A percentile compares a stretch with the other conserved stretches of the same genome.
Conservation (phyloP, 179 eudicot species). For the Nepenthes alata region DNA sequence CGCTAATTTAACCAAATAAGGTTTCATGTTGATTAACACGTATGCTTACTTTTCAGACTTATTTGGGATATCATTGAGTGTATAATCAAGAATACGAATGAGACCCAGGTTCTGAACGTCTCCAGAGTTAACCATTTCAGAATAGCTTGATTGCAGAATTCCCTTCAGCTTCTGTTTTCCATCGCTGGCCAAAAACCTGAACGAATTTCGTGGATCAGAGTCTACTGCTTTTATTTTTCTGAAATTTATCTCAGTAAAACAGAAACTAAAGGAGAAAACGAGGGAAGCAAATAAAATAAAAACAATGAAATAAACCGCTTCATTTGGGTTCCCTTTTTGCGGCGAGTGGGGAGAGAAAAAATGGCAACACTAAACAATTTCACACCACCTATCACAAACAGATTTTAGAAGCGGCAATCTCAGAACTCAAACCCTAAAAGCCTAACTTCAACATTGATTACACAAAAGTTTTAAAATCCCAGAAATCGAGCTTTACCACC, state of each 20-base stretch:
- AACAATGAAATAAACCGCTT: too few species aligned
- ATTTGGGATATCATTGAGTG: constrained; percentile 66
- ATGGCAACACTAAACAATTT: neutral
- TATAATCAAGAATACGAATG: constrained; percentile 54
- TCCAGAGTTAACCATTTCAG: constrained; percentile 60
- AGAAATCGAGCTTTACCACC: neutral
- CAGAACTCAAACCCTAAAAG: neutral
- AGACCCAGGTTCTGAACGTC: constrained; percentile 78
- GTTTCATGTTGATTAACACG: too few species aligned
- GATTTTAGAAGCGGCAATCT: neutral
- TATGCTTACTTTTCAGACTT: constrained; percentile 59
- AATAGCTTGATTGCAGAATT: constrained; percentile 49
- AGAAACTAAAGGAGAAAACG: too few species aligned
- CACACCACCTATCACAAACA: neutral
- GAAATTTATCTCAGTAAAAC: too few species aligned
- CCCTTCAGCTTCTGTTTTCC: constrained; percentile 72
- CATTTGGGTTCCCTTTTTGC: too few species aligned
- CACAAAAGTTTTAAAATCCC: constrained; percentile 2
- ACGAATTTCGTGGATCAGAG: neutral
- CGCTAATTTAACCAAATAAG: too few species aligned
- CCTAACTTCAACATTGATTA: neutral
- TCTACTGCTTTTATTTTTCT: too few species aligned
- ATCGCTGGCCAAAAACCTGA: constrained; percentile 76
- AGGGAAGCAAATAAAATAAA: too few species aligned
- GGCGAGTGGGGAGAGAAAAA: too few species aligned